Base-by-base conservation (phyloP, 225 moss, liverwort and hornwort species). In the Bryoerythrophyllum caledonicum region DNA sequence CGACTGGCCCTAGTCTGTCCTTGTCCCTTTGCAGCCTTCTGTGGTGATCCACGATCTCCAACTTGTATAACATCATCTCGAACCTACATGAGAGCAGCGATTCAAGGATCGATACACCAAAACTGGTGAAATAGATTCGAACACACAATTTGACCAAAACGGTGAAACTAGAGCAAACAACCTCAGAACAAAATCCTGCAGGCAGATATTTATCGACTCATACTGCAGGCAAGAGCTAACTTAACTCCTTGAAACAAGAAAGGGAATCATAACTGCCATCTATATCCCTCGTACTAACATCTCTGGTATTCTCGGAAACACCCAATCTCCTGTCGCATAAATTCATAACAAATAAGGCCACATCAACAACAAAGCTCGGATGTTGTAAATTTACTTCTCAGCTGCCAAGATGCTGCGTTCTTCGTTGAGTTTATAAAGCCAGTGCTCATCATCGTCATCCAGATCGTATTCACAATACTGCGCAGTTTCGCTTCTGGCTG, bases 401-500 rank as follows among this genome's bases (percentile, higher is more conserved):
- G 87, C 81, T 8, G 74, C 63, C 80, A 93, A 70, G 43, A 88
- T 86, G 70, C 67, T 90, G 75, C 90, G 87, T 78, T 86, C 85
- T 63, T 79, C 85, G 76, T 95, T 95, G 76, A 87, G 73, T 48
- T 88, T 86, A 34, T 60, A 68, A 17, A 95, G 80, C 92, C 92
- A 95, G 49, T 86, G 79, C 62, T 93, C 91, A 43, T 95, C 95
- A 64, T 90, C 92, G 27, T 90, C 88, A 73, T 95, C 92, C 82
- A 95, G 84, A 76, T 95, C 92, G 53, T 93, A 92, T 63, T 92
- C 95, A 70, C 91, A 85, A 79, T 79, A 88, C 76, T 90, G 88
- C 55, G 81, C 80, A 80, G 64, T 78, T 68, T 95, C 87, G 57
- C 63, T 88, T 75, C 92, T 88, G 35, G 91, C 95, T 95, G 94